These are phyloP conservation scores for Mortierella polycephala DNA, from an alignment of 371 early-diverging fungal species.

Conservation along the genomic window DNA sequence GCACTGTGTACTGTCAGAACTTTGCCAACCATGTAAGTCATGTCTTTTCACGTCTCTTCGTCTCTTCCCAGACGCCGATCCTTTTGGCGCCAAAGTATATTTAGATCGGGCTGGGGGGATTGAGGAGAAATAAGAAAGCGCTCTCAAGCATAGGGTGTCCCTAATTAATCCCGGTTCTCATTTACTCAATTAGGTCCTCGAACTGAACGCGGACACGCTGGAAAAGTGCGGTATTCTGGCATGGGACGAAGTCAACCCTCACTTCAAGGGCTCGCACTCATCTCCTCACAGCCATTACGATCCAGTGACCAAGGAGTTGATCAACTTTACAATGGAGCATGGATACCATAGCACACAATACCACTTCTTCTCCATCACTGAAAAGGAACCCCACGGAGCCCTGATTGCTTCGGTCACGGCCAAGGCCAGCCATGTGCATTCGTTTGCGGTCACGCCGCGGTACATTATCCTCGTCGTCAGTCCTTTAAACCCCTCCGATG, in stretches of 20 bases:
- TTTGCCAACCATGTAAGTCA: slow-evolving; percentile 65
- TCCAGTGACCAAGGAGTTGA: slow-evolving; percentile 73
- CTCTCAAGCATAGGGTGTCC: slow-evolving; percentile 12
- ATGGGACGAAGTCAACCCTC: slow-evolving; percentile 75
- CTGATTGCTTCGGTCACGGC: slow-evolving; percentile 73
- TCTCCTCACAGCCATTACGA: slow-evolving; percentile 79
- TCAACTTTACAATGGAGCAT: slow-evolving; percentile 79
- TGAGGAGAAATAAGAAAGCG: too few relatives aligned
- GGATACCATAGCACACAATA: slow-evolving; percentile 73
- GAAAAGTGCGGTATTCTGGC: slow-evolving; percentile 72
- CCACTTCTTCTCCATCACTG: slow-evolving; percentile 71
- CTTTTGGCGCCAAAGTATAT: too few relatives aligned
- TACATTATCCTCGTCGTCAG: slow-evolving; percentile 72
- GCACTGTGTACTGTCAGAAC: slow-evolving; percentile 68
- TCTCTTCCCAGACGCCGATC: too few relatives aligned
- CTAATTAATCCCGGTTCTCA: too few relatives aligned
- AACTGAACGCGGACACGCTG: slow-evolving; percentile 79
- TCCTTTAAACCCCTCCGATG: slow-evolving; percentile 49
- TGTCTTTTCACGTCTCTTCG: too few relatives aligned
- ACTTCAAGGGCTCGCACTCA: slow-evolving; percentile 75
- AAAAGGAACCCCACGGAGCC: slow-evolving; percentile 70
- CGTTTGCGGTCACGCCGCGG: slow-evolving; percentile 75
- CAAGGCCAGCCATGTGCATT: slow-evolving; percentile 76
- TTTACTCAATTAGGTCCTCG: slow-evolving; percentile 78
- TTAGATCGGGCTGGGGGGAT: background rate